A percentile compares a stretch with the other conserved stretches of the same genome.
Conservation (phyloP, 2,329 filamentous ascomycete genomes). For the Hypoxylon rubiginosum region DNA sequence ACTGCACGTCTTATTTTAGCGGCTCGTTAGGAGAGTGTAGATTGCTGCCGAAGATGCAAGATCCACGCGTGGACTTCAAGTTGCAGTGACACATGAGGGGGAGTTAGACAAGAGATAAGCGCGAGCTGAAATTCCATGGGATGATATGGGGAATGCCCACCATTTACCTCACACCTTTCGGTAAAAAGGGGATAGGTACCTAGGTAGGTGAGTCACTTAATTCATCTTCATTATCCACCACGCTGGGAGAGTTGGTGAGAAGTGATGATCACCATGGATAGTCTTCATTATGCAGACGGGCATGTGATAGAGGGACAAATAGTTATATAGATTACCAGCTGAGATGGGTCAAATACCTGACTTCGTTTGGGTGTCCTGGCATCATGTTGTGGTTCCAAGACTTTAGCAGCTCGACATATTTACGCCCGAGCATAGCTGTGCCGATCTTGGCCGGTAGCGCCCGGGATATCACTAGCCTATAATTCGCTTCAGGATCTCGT, state of each 20-base stretch:
- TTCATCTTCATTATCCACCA: conserved; percentile 8
- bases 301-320: not conserved
- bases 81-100: conserved; percentile 15
- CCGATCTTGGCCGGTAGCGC: conserved; percentile 34
- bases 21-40: conserved; percentile 21
- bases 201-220: conserved; percentile 23
- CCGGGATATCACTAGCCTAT: conserved; percentile 44
- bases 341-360: not conserved
- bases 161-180: conserved; percentile 1
- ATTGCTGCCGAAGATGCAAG: conserved; percentile 26
- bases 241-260: conserved; percentile 1
- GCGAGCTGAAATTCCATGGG: conserved; percentile 18
- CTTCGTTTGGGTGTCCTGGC: conserved; percentile 4
- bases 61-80: conserved; percentile 10
- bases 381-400: conserved; percentile 4
- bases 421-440: conserved; percentile 25
- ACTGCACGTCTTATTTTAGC: conserved; percentile 38
- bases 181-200: conserved; percentile 12
- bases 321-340: conserved; percentile 13
- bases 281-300: not conserved
- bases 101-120: conserved; percentile 26
- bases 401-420: conserved; percentile 11
- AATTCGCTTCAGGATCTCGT: conserved; percentile 58
- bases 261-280: not conserved
- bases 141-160: not conserved